A percentile compares a stretch with the other conserved stretches of the same genome.
These are phyloP conservation scores for Lophium mytilinum DNA, from an alignment of 495 filamentous ascomycete genomes.

Conservation along the genomic window DNA sequence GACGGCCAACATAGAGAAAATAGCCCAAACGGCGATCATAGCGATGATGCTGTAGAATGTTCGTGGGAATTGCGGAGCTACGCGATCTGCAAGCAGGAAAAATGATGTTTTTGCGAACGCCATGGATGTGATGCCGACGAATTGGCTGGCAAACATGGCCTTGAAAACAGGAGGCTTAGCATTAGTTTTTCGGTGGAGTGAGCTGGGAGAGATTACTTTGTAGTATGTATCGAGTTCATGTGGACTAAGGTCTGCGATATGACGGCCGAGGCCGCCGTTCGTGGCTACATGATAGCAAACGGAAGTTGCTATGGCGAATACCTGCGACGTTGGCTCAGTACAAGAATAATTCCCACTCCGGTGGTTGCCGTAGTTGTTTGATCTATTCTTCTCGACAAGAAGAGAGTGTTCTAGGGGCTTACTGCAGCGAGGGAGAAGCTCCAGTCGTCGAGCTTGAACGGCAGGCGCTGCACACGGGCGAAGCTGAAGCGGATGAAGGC, in stretches of 20 bases:
- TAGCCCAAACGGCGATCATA: slow-evolving; percentile 10
- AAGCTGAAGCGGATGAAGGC: slow-evolving; percentile 12
- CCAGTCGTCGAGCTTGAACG: slow-evolving; percentile 14
- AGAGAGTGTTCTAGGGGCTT: neutral
- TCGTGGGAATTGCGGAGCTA: slow-evolving; percentile 10
- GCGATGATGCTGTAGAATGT: slow-evolving; percentile 5
- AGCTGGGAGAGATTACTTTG: neutral
- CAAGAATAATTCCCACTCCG: no score
- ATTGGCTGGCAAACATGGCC: slow-evolving; percentile 8
- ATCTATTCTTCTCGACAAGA: no score
- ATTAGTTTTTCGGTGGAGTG: no score
- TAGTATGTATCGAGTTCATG: slow-evolving; percentile 3
- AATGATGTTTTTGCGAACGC: slow-evolving; percentile 17
- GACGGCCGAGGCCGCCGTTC: slow-evolving; percentile 15
- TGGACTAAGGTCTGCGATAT: slow-evolving; percentile 2
- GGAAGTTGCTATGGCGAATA: slow-evolving; percentile 8
- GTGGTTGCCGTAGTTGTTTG: no score
- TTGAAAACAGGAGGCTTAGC: no score
- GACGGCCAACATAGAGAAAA: slow-evolving; percentile 20
- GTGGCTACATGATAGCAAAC: slow-evolving; percentile 8
- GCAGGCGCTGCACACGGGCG: slow-evolving; percentile 2
- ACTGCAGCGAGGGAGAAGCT: slow-evolving; percentile 7
- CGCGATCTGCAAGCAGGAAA: slow-evolving; percentile 18
- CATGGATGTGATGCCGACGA: slow-evolving; percentile 17
- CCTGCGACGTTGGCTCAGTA: neutral